These are phyloP conservation scores for Coniochaeta hoffmannii DNA, from an alignment of 2,329 filamentous ascomycete species.

Conservation along the genomic window DNA sequence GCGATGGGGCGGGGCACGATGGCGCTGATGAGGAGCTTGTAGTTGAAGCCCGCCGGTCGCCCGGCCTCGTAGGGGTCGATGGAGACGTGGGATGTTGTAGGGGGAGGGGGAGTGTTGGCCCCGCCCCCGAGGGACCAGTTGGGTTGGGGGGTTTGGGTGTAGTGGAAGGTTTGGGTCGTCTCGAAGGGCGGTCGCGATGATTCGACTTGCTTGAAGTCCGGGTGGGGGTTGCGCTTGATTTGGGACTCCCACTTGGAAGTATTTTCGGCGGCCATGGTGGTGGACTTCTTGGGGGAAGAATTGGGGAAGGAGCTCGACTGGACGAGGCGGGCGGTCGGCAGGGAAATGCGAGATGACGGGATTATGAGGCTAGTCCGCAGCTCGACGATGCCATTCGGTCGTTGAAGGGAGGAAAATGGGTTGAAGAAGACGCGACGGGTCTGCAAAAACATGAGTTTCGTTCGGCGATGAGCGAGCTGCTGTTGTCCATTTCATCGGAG, in stretches of 20 bases:
- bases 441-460: not conserved
- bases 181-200: slow-evolving; percentile 56
- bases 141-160: slow-evolving; percentile 57
- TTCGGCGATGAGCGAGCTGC: not conserved
- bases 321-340: not conserved
- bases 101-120: slow-evolving; percentile 42
- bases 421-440: not conserved
- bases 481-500: not conserved
- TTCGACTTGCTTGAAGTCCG: slow-evolving; percentile 69
- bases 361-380: no score
- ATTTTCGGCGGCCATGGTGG: not conserved
- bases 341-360: not conserved
- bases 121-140: slow-evolving; percentile 60
- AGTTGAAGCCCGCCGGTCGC: slow-evolving; percentile 65
- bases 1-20: slow-evolving; percentile 78
- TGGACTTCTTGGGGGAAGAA: not conserved
- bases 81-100: slow-evolving; percentile 48
- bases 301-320: not conserved
- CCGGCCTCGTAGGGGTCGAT: slow-evolving; percentile 76
- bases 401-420: not conserved
- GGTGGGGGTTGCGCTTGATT: slow-evolving; percentile 60
- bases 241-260: slow-evolving; percentile 7
- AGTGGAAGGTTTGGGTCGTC: slow-evolving; percentile 35
- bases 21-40: slow-evolving; percentile 82
- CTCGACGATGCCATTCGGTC: no score